phyloP scores from a whole-genome alignment of 2,329 filamentous ascomycete species.

The Colletotrichum orchidophilum region DNA sequence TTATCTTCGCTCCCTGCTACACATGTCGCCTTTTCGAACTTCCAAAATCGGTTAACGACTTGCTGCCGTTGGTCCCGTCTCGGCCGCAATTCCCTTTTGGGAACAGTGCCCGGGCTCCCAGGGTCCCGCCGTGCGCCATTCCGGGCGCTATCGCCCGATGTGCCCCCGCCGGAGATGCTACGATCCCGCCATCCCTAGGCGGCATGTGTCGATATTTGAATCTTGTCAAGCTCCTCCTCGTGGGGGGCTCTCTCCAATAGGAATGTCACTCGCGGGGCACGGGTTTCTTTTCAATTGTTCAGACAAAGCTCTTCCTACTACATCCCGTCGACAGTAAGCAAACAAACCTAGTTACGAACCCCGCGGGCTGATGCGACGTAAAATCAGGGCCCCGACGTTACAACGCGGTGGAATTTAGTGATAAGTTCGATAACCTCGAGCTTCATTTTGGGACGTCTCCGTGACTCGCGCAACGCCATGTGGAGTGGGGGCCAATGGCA shows the following conservation, averaged over 20 bases:
- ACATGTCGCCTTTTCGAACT: neutral
- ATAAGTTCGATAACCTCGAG: slow-evolving; percentile 20
- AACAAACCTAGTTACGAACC: slow-evolving; percentile 5
- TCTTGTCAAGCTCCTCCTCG: neutral
- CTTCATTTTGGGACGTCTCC: neutral
- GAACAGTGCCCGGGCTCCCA: slow-evolving; percentile 17
- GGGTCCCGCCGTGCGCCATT: slow-evolving; percentile 11
- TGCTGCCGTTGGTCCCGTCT: slow-evolving; percentile 1
- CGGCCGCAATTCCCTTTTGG: slow-evolving; percentile 23
- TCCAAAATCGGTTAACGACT: slow-evolving; percentile 25
- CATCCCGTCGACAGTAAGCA: neutral
- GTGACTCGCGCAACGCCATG: slow-evolving; percentile 23
- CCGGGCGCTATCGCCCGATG: slow-evolving; percentile 20
- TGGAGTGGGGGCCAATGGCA: neutral
- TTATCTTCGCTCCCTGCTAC: neutral
- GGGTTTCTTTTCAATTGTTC: neutral
- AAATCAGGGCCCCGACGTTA: slow-evolving; percentile 11
- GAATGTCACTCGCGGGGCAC: neutral
- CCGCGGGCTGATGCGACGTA: slow-evolving; percentile 24
- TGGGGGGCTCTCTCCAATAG: slow-evolving; percentile 13
- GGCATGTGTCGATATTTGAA: slow-evolving; percentile 18
- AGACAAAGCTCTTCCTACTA: neutral
- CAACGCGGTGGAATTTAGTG: slow-evolving; percentile 11
- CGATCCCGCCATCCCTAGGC: slow-evolving; percentile 20
- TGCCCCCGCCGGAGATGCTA: slow-evolving; percentile 28